A percentile compares a stretch with the other conserved stretches of the same genome.
Conservation (phyloP, 2,329 filamentous ascomycete genomes). For the Calonectria fujianensis region DNA sequence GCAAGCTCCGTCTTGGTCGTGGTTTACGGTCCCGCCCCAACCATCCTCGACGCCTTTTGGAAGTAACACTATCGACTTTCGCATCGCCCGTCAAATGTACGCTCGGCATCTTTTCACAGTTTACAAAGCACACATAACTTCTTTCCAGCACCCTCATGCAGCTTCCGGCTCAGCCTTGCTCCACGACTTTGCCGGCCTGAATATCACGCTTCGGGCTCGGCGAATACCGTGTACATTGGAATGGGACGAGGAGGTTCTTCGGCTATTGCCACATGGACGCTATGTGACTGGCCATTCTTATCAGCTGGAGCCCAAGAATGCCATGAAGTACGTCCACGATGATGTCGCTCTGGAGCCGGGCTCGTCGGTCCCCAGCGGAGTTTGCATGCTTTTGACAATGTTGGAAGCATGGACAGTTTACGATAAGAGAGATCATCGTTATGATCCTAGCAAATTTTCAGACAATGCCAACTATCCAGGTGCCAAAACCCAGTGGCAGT, state of each 20-base stretch:
- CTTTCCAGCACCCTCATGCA: slow-evolving; percentile 19
- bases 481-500: slow-evolving; percentile 8
- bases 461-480: neutral
- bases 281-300: neutral
- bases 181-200: slow-evolving; percentile 22
- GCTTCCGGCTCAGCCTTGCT: slow-evolving; percentile 13
- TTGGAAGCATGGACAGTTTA: slow-evolving; percentile 1
- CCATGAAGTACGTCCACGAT: slow-evolving; percentile 35
- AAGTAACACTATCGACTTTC: slow-evolving; percentile 33
- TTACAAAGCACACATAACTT: slow-evolving; percentile 11
- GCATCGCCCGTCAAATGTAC: slow-evolving; percentile 21
- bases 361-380: neutral
- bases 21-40: slow-evolving; percentile 31
- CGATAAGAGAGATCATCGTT: neutral
- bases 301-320: slow-evolving; percentile 22
- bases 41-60: neutral
- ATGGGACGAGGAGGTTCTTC: slow-evolving; percentile 35
- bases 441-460: neutral
- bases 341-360: slow-evolving; percentile 16
- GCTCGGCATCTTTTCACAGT: slow-evolving; percentile 8
- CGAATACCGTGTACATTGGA: slow-evolving; percentile 29
- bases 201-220: slow-evolving; percentile 28
- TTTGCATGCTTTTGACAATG: slow-evolving; percentile 35
- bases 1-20: slow-evolving; percentile 34
- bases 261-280: slow-evolving; percentile 20